These are phyloP conservation scores for Moricandia arvensis DNA, from an alignment of 345 rosid species.

Conservation along the genomic window DNA sequence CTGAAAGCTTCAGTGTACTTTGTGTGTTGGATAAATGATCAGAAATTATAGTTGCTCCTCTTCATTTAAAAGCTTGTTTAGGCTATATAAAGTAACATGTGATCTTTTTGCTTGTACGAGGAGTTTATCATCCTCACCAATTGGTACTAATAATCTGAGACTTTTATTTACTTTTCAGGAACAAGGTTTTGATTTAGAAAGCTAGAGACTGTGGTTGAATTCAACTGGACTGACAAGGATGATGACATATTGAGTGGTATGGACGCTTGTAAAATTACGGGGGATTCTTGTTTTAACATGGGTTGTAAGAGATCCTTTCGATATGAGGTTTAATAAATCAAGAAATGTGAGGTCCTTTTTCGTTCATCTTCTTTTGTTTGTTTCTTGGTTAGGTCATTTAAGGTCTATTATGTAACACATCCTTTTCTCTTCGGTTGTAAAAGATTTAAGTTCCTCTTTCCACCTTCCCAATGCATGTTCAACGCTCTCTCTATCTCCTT, in stretches of 20 bases:
- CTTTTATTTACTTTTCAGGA: constrained; percentile 47
- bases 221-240: constrained; percentile 21
- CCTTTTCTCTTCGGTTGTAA: constrained; percentile 7
- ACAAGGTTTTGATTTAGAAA: constrained; percentile 82
- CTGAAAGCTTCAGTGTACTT: constrained; percentile 26
- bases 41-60: constrained; percentile 29
- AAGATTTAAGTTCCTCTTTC: constrained; percentile 26
- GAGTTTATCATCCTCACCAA: not conserved
- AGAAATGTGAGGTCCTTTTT: not conserved
- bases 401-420: constrained; percentile 25
- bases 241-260: constrained; percentile 23
- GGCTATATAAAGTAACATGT: constrained; percentile 27
- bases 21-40: constrained; percentile 33
- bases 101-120: constrained; percentile 24
- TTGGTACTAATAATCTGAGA: not conserved
- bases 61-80: constrained; percentile 34
- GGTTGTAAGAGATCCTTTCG: constrained; percentile 8
- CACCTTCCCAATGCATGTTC: too few relatives aligned
- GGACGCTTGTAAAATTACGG: constrained; percentile 22
- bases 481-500: too few relatives aligned
- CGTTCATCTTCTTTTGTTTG: constrained; percentile 1
- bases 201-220: constrained; percentile 19
- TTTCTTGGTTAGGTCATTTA: not conserved
- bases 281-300: constrained; percentile 24
- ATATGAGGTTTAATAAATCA: constrained; percentile 17